Base-by-base conservation (phyloP, 2,329 filamentous ascomycete genomes). In the Colletotrichum sp. region DNA sequence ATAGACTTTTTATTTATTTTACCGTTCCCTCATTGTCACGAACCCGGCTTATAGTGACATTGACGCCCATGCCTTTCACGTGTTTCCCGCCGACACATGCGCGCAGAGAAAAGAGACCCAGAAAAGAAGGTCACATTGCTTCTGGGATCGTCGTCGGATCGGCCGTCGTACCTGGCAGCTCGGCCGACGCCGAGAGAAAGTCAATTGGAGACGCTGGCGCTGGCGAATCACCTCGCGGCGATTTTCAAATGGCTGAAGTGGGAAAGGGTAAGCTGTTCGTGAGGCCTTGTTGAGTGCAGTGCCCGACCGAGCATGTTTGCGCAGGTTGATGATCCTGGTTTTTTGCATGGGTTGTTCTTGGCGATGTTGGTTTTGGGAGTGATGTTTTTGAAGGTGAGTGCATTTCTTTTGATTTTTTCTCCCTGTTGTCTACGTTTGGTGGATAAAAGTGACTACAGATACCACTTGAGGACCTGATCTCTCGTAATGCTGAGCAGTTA, bases 101-200 rank as follows among this genome's bases (percentile, higher is more conserved):
- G 26, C 59, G 18, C 13, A 32, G 30, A 32, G 18, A 16, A 0
- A 62, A 34, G 24, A 24, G 32, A 8, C 69, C 72, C 63, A 68
- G 72, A 75, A 63, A 63, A 68, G 55, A 68, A 72, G 62, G 72
- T 72, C 72, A 28, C 63, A 72, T 75, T 75, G 72, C 62, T 68
- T 21, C 12, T 36, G 55, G 34, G 69, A 75, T 75, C 63, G 39
- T 59, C 69, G 49, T 21, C 21, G 59, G 68, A 66, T 72, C 68
- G 60, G 68, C 72, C 21, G 44, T 9, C 24, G 39, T 65, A n/a
- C n/a, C 72, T 34, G 59, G 59, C 59, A 34, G 59, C 28, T 32
- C 55, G 72, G 68, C 36, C 52, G 52, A 55, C 30, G 21, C 62
- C 52, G 68, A 39, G 62, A 55, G 49, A 39, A 67, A 62, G 36